Evolutionary conservation across 495 filamentous ascomycete genomes (phyloP).

Genomic region (Daldinia childiae): DNA sequence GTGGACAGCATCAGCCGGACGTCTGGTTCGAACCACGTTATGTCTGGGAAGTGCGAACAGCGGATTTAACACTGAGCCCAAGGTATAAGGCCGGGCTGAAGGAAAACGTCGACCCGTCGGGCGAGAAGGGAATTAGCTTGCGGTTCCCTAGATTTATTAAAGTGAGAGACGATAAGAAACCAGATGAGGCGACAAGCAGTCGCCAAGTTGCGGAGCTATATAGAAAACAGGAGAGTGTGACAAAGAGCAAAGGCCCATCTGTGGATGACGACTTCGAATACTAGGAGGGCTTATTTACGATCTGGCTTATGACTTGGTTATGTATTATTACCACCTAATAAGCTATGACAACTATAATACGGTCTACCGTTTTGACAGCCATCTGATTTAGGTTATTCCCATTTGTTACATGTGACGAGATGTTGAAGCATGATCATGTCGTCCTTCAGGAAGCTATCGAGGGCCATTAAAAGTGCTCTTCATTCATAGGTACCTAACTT

Average conservation of each 20-base stretch:
- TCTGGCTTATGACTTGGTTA: slow-evolving; percentile 21
- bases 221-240: slow-evolving; percentile 87
- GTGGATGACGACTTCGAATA: slow-evolving; percentile 99
- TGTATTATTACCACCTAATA: slow-evolving; percentile 1
- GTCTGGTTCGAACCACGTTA: slow-evolving; percentile 96
- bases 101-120: slow-evolving; percentile 71
- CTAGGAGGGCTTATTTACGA: slow-evolving; percentile 50
- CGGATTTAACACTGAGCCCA: slow-evolving; percentile 91
- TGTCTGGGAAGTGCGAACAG: slow-evolving; percentile 98
- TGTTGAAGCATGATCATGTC: too few species aligned
- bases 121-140: slow-evolving; percentile 85
- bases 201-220: slow-evolving; percentile 96
- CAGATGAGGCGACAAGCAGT: slow-evolving; percentile 85
- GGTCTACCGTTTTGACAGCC: not conserved
- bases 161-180: slow-evolving; percentile 90
- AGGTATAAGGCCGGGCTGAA: slow-evolving; percentile 83
- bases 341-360: slow-evolving; percentile 7
- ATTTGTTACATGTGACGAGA: not conserved
- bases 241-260: slow-evolving; percentile 75
- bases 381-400: not conserved
- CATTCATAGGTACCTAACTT: too few species aligned
- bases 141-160: slow-evolving; percentile 94
- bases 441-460: not conserved
- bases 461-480: too few species aligned
- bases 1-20: slow-evolving; percentile 91